Evolutionary conservation across 345 rosid genomes (phyloP).

Genomic region (Gossypium sturtianum): DNA sequence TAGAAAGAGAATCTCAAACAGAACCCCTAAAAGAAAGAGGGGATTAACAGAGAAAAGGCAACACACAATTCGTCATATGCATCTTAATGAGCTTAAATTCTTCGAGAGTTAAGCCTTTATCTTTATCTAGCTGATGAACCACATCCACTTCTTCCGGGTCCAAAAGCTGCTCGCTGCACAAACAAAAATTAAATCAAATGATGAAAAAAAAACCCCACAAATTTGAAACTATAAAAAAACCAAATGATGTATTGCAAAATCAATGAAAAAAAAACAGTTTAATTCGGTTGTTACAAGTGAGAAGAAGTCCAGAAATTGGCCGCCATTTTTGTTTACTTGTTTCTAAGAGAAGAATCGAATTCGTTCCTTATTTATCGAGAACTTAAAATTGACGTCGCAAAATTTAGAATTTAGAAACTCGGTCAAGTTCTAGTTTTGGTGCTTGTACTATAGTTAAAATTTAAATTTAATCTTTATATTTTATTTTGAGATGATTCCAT

Average conservation of each 20-base stretch:
- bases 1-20: constrained; percentile 2
- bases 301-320: constrained; percentile 96
- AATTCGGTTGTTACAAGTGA: constrained; percentile 47
- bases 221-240: background rate
- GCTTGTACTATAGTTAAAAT: too few relatives aligned
- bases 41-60: background rate
- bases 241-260: background rate
- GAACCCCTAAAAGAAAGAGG: background rate
- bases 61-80: constrained; percentile 77
- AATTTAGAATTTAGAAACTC: background rate
- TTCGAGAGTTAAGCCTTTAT: constrained; percentile 74
- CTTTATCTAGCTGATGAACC: constrained; percentile 65
- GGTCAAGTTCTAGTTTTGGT: background rate
- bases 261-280: background rate
- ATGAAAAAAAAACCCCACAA: background rate
- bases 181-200: constrained; percentile 8
- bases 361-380: background rate
- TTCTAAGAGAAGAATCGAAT: background rate
- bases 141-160: constrained; percentile 87
- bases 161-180: constrained; percentile 69
- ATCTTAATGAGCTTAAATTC: constrained; percentile 83
- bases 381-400: background rate
- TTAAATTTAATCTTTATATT: too few relatives aligned
- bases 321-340: constrained; percentile 41
- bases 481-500: too few relatives aligned